Evolutionary conservation across 2,329 filamentous ascomycete species (phyloP).

Genomic region (Scortechinia acanthostroma): DNA sequence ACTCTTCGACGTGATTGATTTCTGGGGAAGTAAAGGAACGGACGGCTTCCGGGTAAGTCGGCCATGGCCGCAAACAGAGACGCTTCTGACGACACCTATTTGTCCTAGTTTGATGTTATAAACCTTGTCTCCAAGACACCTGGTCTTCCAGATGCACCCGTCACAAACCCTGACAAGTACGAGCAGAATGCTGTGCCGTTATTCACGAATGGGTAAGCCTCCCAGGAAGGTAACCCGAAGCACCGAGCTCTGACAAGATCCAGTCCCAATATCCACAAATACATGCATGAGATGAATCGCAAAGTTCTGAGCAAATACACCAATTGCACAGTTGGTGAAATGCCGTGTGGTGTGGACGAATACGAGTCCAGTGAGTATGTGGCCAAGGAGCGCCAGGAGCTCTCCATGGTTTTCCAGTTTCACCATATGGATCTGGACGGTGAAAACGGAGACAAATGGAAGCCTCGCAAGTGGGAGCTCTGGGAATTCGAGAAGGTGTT

Average conservation of each 20-base stretch:
- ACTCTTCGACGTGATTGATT: slow-evolving; percentile 46
- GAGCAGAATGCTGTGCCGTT: slow-evolving; percentile 47
- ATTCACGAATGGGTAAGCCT: slow-evolving; percentile 63
- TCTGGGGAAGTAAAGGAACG: too few species aligned
- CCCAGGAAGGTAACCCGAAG: too few species aligned
- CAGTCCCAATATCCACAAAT: slow-evolving; percentile 66
- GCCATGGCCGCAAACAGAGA: too few species aligned
- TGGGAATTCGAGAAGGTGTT: slow-evolving; percentile 37
- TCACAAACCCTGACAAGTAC: slow-evolving; percentile 33
- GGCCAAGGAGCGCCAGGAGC: slow-evolving; percentile 44
- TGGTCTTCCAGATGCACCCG: slow-evolving; percentile 47
- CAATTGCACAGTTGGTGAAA: slow-evolving; percentile 66
- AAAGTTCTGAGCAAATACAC: slow-evolving; percentile 50
- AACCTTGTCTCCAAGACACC: slow-evolving; percentile 65
- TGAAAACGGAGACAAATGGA: too few species aligned
- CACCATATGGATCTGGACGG: slow-evolving; percentile 56
- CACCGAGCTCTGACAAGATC: too few species aligned
- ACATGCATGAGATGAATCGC: slow-evolving; percentile 56
- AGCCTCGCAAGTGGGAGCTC: slow-evolving; percentile 39
- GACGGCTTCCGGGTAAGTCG: too few species aligned
- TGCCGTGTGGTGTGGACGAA: slow-evolving; percentile 53
- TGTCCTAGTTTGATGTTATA: slow-evolving; percentile 70
- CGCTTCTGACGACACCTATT: too few species aligned
- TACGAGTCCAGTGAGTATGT: slow-evolving; percentile 51
- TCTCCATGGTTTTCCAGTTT: slow-evolving; percentile 68